Evolutionary conservation across 192 early-diverging fungal species (phyloP).

Genomic region (Bifiguratus adelaidae): DNA sequence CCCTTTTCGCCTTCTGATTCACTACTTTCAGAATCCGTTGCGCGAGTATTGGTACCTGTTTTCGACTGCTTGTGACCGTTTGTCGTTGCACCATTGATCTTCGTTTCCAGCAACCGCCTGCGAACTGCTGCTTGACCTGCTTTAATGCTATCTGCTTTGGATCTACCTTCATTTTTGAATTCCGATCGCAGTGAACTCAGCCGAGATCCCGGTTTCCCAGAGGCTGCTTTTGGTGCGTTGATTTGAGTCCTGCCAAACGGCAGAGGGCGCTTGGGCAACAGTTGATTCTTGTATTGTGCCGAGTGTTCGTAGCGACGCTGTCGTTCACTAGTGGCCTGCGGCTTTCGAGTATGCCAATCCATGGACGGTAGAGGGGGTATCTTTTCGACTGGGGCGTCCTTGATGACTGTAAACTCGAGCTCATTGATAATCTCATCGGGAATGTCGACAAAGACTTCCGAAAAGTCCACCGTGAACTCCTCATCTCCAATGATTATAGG

Average conservation of each 20-base stretch:
- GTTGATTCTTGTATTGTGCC: too few relatives aligned
- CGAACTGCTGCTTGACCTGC: neutral
- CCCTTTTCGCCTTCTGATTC: neutral
- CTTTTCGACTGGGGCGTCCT: neutral
- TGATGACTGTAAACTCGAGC: slow-evolving; percentile 10
- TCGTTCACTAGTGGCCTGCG: neutral
- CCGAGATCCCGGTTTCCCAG: neutral
- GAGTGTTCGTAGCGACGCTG: slow-evolving; percentile 12
- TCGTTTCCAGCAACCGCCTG: neutral
- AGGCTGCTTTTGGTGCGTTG: neutral
- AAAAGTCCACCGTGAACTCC: neutral
- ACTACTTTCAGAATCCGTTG: too few relatives aligned
- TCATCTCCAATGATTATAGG: neutral
- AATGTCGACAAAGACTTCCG: neutral
- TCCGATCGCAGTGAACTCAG: neutral
- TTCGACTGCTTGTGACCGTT: neutral
- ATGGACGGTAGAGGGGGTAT: neutral
- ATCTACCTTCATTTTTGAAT: neutral
- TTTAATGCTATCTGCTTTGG: neutral
- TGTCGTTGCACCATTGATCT: neutral
- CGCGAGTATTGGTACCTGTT: too few relatives aligned
- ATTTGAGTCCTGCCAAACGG: neutral
- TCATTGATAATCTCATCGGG: slow-evolving; percentile 4
- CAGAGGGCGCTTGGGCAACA: neutral
- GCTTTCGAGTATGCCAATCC: slow-evolving; percentile 8